phyloP scores from a whole-genome alignment of 106 monocot genomes.

The Iris macrosiphon region DNA sequence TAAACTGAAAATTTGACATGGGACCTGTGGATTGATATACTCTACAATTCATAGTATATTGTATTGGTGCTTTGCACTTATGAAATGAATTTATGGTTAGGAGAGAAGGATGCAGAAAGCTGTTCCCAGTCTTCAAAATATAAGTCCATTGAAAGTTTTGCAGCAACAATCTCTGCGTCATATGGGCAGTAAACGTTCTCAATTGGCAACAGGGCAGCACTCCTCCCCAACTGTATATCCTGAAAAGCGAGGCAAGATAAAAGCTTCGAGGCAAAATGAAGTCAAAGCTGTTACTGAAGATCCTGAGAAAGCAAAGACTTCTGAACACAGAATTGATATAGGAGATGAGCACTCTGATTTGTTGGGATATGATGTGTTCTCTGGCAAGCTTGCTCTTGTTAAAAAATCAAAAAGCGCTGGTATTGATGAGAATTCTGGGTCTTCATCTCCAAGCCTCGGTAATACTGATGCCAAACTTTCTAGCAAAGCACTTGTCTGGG shows the following conservation, averaged over 20 bases:
- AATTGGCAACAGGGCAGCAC: constrained; percentile 51
- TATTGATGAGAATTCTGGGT: constrained; percentile 20
- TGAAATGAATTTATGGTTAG: too few species aligned
- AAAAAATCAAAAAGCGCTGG: constrained; percentile 33
- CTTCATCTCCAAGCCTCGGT: constrained; percentile 22
- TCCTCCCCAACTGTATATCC: constrained; percentile 64
- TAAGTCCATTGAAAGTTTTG: constrained; percentile 35
- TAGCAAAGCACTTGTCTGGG: constrained; percentile 81
- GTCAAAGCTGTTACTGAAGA: constrained; percentile 30
- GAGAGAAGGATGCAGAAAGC: too few species aligned
- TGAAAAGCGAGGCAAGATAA: constrained; percentile 47
- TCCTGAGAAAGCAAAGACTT: constrained; percentile 35
- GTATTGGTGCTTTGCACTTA: too few species aligned
- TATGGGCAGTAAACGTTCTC: constrained; percentile 41
- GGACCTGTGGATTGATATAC: too few species aligned
- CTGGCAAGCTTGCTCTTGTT: constrained; percentile 72
- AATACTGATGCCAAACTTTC: constrained; percentile 73
- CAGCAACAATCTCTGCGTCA: constrained; percentile 29
- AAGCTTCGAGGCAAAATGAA: constrained; percentile 34
- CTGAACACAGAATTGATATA: constrained; percentile 83
- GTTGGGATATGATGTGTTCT: constrained; percentile 74
- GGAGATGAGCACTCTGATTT: constrained; percentile 86
- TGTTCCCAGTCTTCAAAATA: constrained; percentile 33
- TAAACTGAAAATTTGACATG: too few species aligned
- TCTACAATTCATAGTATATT: too few species aligned